phyloP scores from a whole-genome alignment of 1,284 basidiomycete species.

The Heliocybe sulcata region DNA sequence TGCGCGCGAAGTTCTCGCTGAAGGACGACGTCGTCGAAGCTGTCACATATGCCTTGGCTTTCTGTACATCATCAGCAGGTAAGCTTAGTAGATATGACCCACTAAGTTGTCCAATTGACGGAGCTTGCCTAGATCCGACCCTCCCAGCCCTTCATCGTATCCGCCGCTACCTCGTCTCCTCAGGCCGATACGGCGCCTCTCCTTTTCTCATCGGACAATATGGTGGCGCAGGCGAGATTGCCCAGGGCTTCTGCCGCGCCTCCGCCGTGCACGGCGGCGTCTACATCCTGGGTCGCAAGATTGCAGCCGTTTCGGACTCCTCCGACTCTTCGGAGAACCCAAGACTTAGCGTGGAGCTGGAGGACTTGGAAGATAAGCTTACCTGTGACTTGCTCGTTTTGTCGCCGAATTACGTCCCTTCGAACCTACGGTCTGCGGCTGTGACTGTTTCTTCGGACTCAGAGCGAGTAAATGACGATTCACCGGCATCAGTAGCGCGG shows the following conservation, averaged over 20 bases:
- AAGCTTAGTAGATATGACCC: no score
- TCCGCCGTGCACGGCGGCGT: slow-evolving; percentile 81
- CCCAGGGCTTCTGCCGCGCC: slow-evolving; percentile 88
- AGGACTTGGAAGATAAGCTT: slow-evolving; percentile 52
- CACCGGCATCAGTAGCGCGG: slow-evolving; percentile 36
- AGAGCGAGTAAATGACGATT: neutral
- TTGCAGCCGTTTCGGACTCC: slow-evolving; percentile 34
- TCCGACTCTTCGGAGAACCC: neutral
- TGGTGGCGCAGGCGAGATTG: slow-evolving; percentile 88
- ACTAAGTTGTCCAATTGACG: no score
- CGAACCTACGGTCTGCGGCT: slow-evolving; percentile 17
- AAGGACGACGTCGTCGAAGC: slow-evolving; percentile 48
- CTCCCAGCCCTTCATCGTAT: slow-evolving; percentile 60
- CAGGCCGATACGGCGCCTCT: slow-evolving; percentile 85
- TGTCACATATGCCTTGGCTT: slow-evolving; percentile 70
- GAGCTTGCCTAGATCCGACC: slow-evolving; percentile 45
- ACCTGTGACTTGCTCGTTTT: slow-evolving; percentile 37
- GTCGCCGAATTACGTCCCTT: slow-evolving; percentile 27
- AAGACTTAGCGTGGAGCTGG: slow-evolving; percentile 42
- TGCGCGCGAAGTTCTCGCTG: slow-evolving; percentile 57
- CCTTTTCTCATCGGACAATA: slow-evolving; percentile 94
- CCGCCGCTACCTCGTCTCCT: slow-evolving; percentile 67
- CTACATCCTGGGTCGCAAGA: slow-evolving; percentile 72
- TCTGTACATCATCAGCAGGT: slow-evolving; percentile 52
- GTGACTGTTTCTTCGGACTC: slow-evolving; percentile 5